Base-by-base conservation (phyloP, 164 flowering plant species). In the Berberis thunbergii region DNA sequence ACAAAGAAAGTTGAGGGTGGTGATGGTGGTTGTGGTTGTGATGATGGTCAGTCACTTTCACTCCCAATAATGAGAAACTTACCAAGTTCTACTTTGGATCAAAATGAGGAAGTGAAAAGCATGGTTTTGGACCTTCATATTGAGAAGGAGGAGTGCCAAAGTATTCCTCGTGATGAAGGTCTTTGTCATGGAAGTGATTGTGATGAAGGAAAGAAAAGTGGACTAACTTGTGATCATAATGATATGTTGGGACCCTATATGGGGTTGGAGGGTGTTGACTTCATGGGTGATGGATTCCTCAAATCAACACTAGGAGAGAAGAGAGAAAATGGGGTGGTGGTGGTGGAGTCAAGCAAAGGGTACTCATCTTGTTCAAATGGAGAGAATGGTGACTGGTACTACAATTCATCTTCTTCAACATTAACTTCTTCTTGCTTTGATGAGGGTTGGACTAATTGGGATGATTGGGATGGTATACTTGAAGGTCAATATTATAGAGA, bases 1-100 rank as follows among this genome's bases (percentile, higher is more conserved):
- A 67, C 75, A 41, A 70, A 62, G 72, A 78, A 76, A 70, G 78
- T 74, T 63, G 76, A 63, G 43, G 60, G 41, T 45, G 41, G 5
- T 45, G 41, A 3, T 11, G 41, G 41, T 10, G 41, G 43, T 50
- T 6, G 40, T 41, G 71, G 57, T 46, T 7, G 41, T 57, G 49
- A 53, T 67, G 59, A 8, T 41, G 57, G 49, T 49, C 59, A 41
- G 6, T 9, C 42, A 46, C 52, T 49, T 9, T 40, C 67, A 44
- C 54, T 10, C 43, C 49, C n/a, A 13, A 9, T 1, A 64, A 8
- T 38, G 41, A 6, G 2, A 4, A 48, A 11, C 1, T 7, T 48
- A 7, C 7, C 7, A 48, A 56, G 41, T 6, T 13, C 7, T 7
- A 6, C 39, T 55, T 7, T 8, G 39, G 39, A 8, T 26, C 26